A percentile compares a stretch with the other conserved stretches of the same genome.
These are phyloP conservation scores for Zygnema circumcarinatum DNA, from an alignment of 139 green algal species.

Conservation along the genomic window DNA sequence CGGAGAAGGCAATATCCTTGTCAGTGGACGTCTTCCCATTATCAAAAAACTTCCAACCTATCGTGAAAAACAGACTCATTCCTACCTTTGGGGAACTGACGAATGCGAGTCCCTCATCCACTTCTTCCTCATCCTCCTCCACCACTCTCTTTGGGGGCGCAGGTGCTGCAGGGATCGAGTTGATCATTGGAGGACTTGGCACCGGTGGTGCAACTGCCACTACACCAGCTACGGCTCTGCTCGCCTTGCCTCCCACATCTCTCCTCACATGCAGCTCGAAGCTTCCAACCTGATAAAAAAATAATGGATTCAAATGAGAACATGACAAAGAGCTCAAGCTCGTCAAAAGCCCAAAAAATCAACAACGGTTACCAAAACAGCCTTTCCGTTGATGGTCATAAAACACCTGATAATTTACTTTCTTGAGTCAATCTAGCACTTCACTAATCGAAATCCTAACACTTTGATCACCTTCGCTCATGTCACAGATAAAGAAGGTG, in stretches of 20 bases:
- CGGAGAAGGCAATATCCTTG: too few relatives aligned
- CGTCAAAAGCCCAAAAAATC: neutral
- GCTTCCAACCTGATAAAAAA: conserved; percentile 35
- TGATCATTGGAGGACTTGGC: conserved; percentile 37
- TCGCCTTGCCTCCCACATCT: conserved; percentile 7
- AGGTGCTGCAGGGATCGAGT: conserved; percentile 27
- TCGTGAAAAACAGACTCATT: too few relatives aligned
- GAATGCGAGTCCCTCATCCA: conserved; percentile 75
- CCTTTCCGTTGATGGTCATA: neutral
- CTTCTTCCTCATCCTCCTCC: conserved; percentile 67
- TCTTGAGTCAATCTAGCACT: too few relatives aligned
- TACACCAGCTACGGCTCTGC: neutral
- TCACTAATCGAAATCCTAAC: too few relatives aligned
- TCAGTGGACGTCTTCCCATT: too few relatives aligned
- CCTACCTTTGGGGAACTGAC: conserved; percentile 75
- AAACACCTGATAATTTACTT: too few relatives aligned
- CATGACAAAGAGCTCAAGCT: neutral
- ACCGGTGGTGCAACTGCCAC: conserved; percentile 28
- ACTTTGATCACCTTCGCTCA: too few relatives aligned
- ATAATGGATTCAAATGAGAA: neutral
- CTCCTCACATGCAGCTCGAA: conserved; percentile 54
- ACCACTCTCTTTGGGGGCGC: neutral
- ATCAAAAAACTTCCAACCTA: too few relatives aligned
- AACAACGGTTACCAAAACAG: neutral
- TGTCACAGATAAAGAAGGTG: too few relatives aligned